These are phyloP conservation scores for Elongisporangium anandrum DNA, from an alignment of 352 stramenopile genomes.

Conservation along the genomic window DNA sequence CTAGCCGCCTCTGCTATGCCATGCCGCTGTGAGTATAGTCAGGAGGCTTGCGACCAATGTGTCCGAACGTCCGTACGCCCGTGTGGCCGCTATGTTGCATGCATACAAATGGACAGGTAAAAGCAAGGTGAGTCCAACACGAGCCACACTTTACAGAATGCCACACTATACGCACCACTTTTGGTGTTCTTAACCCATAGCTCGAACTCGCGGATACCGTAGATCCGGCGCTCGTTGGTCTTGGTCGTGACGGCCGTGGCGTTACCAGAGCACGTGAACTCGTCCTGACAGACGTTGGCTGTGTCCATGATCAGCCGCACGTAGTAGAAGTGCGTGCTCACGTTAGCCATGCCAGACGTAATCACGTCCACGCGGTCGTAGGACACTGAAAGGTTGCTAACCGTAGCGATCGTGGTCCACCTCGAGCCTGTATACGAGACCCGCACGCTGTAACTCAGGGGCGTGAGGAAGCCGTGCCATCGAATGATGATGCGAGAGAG, in stretches of 20 bases:
- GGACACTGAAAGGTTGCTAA: slow-evolving; percentile 28
- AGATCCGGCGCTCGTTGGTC: slow-evolving; percentile 61
- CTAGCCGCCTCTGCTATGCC: too few species aligned
- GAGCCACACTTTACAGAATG: background rate
- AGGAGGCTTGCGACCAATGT: too few species aligned
- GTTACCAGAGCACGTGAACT: slow-evolving; percentile 35
- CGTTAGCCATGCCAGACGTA: slow-evolving; percentile 32
- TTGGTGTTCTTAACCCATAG: slow-evolving; percentile 55
- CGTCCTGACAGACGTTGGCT: slow-evolving; percentile 43
- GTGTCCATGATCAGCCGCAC: slow-evolving; percentile 46
- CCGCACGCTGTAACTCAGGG: slow-evolving; percentile 46
- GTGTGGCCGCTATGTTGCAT: background rate
- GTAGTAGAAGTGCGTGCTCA: slow-evolving; percentile 47
- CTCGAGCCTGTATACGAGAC: slow-evolving; percentile 56
- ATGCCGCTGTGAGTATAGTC: too few species aligned
- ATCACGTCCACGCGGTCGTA: slow-evolving; percentile 75
- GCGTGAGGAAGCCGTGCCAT: slow-evolving; percentile 72
- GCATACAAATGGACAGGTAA: background rate
- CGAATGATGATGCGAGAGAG: slow-evolving; percentile 63
- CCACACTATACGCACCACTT: slow-evolving; percentile 23
- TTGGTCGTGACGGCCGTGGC: slow-evolving; percentile 6
- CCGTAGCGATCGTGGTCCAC: slow-evolving; percentile 53
- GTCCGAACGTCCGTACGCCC: too few species aligned
- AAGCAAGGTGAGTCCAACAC: background rate
- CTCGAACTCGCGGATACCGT: slow-evolving; percentile 77